Evolutionary conservation across 306 rosid species (phyloP), one percentile per base, ranked within the genome.

Genomic region (Fragaria iinumae): DNA sequence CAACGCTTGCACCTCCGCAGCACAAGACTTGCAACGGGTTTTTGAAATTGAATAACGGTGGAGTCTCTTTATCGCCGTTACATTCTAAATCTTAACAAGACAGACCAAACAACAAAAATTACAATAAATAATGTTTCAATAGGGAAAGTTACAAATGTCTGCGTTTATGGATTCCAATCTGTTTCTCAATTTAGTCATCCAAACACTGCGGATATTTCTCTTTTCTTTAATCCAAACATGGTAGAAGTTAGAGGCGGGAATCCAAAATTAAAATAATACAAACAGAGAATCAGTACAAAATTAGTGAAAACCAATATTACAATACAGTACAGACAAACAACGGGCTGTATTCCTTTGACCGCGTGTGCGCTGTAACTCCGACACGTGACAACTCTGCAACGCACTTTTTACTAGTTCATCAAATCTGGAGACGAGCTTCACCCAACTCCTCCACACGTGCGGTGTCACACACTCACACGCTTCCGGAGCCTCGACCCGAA

Each of bases 291-390:
- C 20, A 50, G 34, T 45, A 71, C 64, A 38, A 11, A 50, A 47
- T 48, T 48, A 48, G 20, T 48, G 53, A 12, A 48, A 48, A 48
- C 48, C 48, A 38, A 38, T 47, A 47, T 47, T 12, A 47, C 8
- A 4, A 50, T 16, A 52, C 23, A 39, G 17, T 16, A 52, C 23
- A 39, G 39, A 57, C 39, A 49, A 49, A 56, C 17, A 14, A 43
- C 13, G 34, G 69, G 69, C 17, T 62, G 69, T 43, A 16, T 13
- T 74, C 20, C 12, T 44, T 74, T 74, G 69, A 74, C 77, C 13
- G 13, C 25, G 41, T 57, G 56, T 41, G 55, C 60, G 3, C 4
- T 44, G 41, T 4, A 25, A 43, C 3, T 73, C 6, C 6, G 5
- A 25, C 77, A 59, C 69, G 77, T 74, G 69, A n/a, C 68, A 29